Conservation (phyloP, 2,329 filamentous ascomycete species). For the Penicillium sp. region DNA sequence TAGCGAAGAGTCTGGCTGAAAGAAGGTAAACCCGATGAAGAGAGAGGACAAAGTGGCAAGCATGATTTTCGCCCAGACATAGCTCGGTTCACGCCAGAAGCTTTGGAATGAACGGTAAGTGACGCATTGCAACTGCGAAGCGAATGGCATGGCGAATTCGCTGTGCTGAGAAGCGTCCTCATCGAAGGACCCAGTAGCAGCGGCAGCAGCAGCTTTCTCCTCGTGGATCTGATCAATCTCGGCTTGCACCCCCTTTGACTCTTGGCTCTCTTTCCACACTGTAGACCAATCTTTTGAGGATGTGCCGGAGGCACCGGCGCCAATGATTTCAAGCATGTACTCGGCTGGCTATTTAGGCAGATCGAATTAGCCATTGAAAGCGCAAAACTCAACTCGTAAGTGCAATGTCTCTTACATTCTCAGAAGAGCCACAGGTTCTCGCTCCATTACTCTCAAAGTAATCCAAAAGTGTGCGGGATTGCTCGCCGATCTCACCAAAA, state of each 20-base stretch:
- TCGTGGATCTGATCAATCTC: constrained; percentile 55
- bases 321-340: constrained; percentile 58
- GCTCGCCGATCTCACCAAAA: constrained; percentile 58
- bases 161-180: constrained; percentile 48
- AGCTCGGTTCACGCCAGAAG: constrained; percentile 81
- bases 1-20: constrained; percentile 61
- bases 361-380: neutral
- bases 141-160: constrained; percentile 74
- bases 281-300: constrained; percentile 59
- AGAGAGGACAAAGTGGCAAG: constrained; percentile 59
- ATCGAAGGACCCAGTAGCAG: constrained; percentile 24
- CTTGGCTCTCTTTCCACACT: constrained; percentile 54
- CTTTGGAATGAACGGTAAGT: constrained; percentile 73
- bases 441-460: constrained; percentile 62
- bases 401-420: constrained; percentile 44
- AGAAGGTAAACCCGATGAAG: constrained; percentile 80
- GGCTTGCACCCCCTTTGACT: constrained; percentile 50
- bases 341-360: constrained; percentile 52
- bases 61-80: constrained; percentile 74
- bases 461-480: constrained; percentile 50
- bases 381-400: too few species aligned
- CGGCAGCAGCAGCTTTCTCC: constrained; percentile 34
- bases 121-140: constrained; percentile 59
- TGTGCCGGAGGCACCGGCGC: constrained; percentile 61
- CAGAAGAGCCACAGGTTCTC: constrained; percentile 51